Conservation (phyloP, 2,329 filamentous ascomycete species). For the Cordyceps farinosa region DNA sequence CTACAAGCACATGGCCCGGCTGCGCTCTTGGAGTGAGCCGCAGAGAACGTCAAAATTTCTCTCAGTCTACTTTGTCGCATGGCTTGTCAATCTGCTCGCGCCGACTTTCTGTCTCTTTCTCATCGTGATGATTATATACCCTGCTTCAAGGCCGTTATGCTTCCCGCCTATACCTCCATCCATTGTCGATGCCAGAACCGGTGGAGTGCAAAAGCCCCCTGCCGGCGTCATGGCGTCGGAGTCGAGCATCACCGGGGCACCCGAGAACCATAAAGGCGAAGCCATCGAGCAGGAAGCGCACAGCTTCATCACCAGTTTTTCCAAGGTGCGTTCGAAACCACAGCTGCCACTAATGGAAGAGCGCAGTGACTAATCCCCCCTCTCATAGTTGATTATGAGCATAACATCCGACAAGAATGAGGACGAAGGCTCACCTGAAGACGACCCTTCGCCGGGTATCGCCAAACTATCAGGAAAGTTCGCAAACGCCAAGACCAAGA, state of each 20-base stretch:
- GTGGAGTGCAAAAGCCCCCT: constrained; percentile 72
- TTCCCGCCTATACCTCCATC: constrained; percentile 78
- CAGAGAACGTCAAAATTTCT: constrained; percentile 63
- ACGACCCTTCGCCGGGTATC: constrained; percentile 47
- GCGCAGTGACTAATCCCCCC: not conserved
- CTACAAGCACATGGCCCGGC: constrained; percentile 69
- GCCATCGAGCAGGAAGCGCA: constrained; percentile 79
- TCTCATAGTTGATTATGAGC: not conserved
- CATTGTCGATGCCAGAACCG: constrained; percentile 65
- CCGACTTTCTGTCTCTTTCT: constrained; percentile 57
- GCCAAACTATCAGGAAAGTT: constrained; percentile 31
- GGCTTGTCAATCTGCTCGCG: constrained; percentile 67
- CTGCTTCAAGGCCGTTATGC: constrained; percentile 56
- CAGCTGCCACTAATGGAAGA: constrained; percentile 13
- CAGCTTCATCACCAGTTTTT: constrained; percentile 72
- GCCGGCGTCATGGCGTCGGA: constrained; percentile 72
- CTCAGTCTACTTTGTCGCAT: constrained; percentile 57
- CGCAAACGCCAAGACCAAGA: constrained; percentile 30
- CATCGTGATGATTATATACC: constrained; percentile 64
- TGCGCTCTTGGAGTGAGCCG: constrained; percentile 76
- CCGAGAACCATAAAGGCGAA: constrained; percentile 79
- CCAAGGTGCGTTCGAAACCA: constrained; percentile 31
- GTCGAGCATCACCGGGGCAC: constrained; percentile 75
- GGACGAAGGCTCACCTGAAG: constrained; percentile 38
- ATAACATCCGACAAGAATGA: not conserved